Evolutionary conservation across 495 filamentous ascomycete species (phyloP), one percentile per base, ranked within the genome.

Genomic region (Immersiella caudata): DNA sequence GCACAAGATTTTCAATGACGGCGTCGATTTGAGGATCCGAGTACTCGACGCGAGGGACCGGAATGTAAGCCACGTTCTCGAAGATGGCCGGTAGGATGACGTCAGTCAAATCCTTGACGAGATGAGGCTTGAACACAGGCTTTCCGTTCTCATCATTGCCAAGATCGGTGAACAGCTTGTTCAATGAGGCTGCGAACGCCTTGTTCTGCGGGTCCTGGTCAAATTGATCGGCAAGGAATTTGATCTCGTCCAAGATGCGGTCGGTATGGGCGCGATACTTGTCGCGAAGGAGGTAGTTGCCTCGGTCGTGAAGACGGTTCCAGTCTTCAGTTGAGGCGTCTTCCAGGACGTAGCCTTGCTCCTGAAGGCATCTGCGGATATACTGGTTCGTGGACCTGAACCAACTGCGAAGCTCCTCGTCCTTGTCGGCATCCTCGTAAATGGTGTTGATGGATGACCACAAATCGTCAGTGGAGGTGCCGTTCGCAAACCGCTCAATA

Each of bases 401-500:
- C 94, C 94, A 99, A 51, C 87, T 81, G 70, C 88, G 91, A 33
- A 99, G 86, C 71, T 97, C 92, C 0, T 92, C 90, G 69, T 99
- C 95, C 21, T 83, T 84, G 71, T 98, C 93, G 7, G 95, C 92
- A 81, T 97, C 94, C n/a, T 83, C 79, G 79, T 98, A 99, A 68
- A 99, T 89, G 63, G 83, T 85, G 73, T 96, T 91, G 75, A 99
- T 89, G 1, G 94, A 88, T 54, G 90, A 90, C 76, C 96, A 91
- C 40, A 98, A 78, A 75, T 96, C 92, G 68, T 96, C 90, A 49
- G 86, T 83, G 1, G 93, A 97, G 8, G 95, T 99, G 76, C 88
- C 89, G 79, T 98, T 98, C 74, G 95, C 95, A 70, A 97, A 98
- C 56, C 95, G 90, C 82, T 99, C 96, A 67, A 98, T 88, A 21